Evolutionary conservation across 192 early-diverging fungal genomes (phyloP).

Genomic region (Kickxella alabastrina): DNA sequence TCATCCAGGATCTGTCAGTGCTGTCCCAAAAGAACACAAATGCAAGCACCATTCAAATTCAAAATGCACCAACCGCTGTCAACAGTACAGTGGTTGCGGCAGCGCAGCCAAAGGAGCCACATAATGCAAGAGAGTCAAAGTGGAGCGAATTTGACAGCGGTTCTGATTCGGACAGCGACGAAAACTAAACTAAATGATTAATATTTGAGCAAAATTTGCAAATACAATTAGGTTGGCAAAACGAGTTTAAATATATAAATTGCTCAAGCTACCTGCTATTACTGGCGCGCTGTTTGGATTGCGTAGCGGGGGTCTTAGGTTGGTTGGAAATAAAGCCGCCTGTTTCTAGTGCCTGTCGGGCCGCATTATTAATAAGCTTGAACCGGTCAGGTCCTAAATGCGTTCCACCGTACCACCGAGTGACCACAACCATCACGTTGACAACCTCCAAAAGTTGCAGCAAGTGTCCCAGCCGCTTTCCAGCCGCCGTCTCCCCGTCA

Average conservation of each 20-base stretch:
- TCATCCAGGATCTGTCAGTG: no score
- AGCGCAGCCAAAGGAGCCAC: constrained; percentile 3
- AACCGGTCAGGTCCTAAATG: constrained; percentile 82
- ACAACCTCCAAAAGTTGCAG: constrained; percentile 68
- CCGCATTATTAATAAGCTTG: constrained; percentile 87
- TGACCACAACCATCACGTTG: constrained; percentile 79
- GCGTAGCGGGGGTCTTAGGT: no score
- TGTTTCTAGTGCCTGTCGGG: constrained; percentile 63
- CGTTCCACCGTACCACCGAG: constrained; percentile 86
- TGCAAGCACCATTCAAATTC: no score
- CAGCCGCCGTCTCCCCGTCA: constrained; percentile 92
- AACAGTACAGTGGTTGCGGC: no score
- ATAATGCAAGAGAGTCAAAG: constrained; percentile 1
- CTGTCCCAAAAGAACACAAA: no score
- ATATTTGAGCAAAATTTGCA: neutral
- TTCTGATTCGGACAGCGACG: constrained; percentile 1
- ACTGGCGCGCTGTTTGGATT: no score
- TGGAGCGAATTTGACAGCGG: constrained; percentile 11
- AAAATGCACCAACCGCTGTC: no score
- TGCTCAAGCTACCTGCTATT: no score
- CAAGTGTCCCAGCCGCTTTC: constrained; percentile 76
- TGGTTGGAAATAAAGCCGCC: constrained; percentile 63
- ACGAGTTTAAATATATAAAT: no score
- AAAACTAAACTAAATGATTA: neutral
- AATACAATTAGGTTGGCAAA: no score